Conservation (phyloP, 176 grass and related monocot species). For the Themeda triandra region DNA sequence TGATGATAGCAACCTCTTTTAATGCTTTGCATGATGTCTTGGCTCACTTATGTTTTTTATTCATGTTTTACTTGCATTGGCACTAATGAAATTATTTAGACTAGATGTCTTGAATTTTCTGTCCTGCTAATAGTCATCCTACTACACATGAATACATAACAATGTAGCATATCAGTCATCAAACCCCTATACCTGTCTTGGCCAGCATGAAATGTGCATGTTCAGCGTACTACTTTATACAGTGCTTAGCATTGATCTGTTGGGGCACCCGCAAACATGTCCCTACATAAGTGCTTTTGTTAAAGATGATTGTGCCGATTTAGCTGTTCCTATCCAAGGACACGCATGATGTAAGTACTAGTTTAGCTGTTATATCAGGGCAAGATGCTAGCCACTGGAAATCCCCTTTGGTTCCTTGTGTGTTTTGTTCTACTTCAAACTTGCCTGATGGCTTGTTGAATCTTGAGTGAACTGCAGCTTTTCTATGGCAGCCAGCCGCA, state of each 20-base stretch:
- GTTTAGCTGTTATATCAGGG: not conserved
- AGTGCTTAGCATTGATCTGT: constrained; percentile 20
- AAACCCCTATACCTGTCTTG: not conserved
- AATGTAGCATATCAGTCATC: constrained; percentile 6
- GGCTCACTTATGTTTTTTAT: not conserved
- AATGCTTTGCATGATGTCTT: not conserved
- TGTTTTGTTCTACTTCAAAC: not conserved
- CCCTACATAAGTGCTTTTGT: constrained; percentile 11
- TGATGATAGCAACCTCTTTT: not conserved
- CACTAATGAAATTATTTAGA: constrained; percentile 7
- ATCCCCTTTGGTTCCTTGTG: not conserved
- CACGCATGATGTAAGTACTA: not conserved
- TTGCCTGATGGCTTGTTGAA: constrained; percentile 17
- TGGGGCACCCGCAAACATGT: not conserved
- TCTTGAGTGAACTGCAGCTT: not conserved
- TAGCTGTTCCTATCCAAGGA: not conserved
- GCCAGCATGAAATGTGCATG: not conserved
- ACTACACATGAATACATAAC: not conserved
- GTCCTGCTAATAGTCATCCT: not conserved
- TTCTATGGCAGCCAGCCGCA: not conserved
- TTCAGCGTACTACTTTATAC: not conserved
- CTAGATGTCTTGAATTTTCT: not conserved
- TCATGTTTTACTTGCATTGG: not conserved
- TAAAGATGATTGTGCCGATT: constrained; percentile 23
- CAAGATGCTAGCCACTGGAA: not conserved